Conservation (phyloP, 1,284 basidiomycete species). For the Polyporus tsugae region DNA sequence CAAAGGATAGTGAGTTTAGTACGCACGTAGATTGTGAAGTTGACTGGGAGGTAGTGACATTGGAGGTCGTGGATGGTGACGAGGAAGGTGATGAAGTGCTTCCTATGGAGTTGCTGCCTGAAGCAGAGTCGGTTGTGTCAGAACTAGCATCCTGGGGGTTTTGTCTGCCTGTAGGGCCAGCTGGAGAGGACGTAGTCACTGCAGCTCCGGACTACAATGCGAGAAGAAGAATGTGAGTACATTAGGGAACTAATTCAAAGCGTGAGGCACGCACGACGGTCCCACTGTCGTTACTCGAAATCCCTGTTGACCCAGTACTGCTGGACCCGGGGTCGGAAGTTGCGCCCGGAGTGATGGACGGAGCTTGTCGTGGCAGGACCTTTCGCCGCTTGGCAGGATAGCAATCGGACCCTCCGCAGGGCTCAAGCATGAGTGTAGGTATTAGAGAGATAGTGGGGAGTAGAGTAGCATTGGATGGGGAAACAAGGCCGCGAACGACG, state of each 20-base stretch:
- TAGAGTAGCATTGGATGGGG: conserved; percentile 17
- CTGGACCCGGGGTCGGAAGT: conserved; percentile 13
- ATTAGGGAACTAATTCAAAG: not conserved
- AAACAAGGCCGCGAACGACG: not conserved
- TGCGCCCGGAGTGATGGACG: conserved; percentile 20
- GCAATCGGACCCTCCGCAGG: conserved; percentile 9
- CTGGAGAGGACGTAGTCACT: conserved; percentile 16
- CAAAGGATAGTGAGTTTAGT: not conserved
- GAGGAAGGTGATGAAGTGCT: not conserved
- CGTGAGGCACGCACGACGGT: not conserved
- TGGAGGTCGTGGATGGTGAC: not conserved
- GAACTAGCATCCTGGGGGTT: not conserved
- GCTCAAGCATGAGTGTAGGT: conserved; percentile 2
- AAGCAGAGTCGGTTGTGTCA: not conserved
- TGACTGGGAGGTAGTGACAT: not conserved
- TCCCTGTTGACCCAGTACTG: conserved; percentile 2
- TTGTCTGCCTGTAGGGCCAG: conserved; percentile 7
- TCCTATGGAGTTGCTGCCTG: not conserved
- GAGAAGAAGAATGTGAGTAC: not conserved
- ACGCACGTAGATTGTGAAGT: conserved; percentile 18
- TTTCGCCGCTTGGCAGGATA: conserved; percentile 8
- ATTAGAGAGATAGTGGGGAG: conserved; percentile 1
- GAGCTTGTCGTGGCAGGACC: conserved; percentile 26
- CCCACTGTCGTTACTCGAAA: not conserved
- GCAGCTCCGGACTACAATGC: not conserved